Evolutionary conservation across 176 grass and related monocot genomes (phyloP), one percentile per base, ranked within the genome.

Genomic region (Aegilops speltoides): DNA sequence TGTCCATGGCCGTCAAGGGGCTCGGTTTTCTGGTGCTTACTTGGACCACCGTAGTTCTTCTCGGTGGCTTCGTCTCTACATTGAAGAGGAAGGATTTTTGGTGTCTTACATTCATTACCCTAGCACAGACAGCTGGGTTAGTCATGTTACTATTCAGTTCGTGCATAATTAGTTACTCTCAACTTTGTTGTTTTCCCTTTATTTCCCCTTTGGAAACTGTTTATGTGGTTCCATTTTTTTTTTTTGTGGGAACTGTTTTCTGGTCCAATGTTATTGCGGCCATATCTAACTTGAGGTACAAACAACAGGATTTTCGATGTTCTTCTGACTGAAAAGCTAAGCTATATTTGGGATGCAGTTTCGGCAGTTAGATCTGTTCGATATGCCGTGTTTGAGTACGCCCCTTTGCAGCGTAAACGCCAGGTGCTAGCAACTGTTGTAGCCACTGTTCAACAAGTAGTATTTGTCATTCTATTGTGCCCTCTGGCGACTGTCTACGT

Each of bases 361-460:
- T 7, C 0, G 64, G 64, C 25, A 0, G 1, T 67, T 14, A 0
- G 0, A 6, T 6, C 16, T 7, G 5, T 54, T 14, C 20, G 56
- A 1, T 3, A 1, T 9, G 56, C 56, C 56, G 0, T 60, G 64
- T 12, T 43, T 11, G 41, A 2, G 0, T 0, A 43, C 2, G 1
- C 7, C 14, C 29, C 15, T 8, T 16, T 11, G 63, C 63, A 13
- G 63, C 1, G 23, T 7, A 17, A 68, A 7, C 25, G 28, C 11
- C 29, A 24, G 59, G 22, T 24, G 59, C 7, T 62, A 24, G 59
- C 22, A 62, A 2, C 0, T 62, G 59, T 62, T 62, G 8, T 23
- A 1, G 8, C 3, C 0, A 15, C 0, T 14, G 33, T 64, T 20
- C 80, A 59, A 0, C 0, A 2, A 0, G 0, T 40, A 1, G 12